Conservation (phyloP, 2,329 filamentous ascomycete species). For the Aspergillus bombycis region DNA sequence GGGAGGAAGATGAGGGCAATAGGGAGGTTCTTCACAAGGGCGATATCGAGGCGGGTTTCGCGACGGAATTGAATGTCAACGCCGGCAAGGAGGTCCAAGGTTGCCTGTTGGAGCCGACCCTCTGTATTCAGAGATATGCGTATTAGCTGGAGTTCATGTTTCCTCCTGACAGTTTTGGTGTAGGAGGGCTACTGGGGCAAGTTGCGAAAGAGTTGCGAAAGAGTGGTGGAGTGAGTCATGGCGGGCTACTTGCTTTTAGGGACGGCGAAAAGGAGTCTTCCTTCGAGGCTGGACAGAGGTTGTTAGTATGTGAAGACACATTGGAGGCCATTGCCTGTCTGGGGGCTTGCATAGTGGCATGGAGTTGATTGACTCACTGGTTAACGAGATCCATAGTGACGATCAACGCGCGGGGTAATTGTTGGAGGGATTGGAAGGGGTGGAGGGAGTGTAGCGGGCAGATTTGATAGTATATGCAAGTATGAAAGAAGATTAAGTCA, state of each 20-base stretch:
- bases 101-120: conserved; percentile 86
- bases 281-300: conserved; percentile 71
- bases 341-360: neutral
- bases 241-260: conserved; percentile 78
- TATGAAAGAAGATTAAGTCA: neutral
- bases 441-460: neutral
- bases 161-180: conserved; percentile 20
- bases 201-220: conserved; percentile 8
- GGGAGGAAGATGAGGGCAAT: conserved; percentile 97
- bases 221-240: conserved; percentile 23
- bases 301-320: conserved; percentile 31
- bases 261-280: conserved; percentile 93
- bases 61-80: conserved; percentile 96
- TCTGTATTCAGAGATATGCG: conserved; percentile 56
- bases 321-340: conserved; percentile 6
- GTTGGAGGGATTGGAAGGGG: conserved; percentile 4
- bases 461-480: neutral
- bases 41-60: conserved; percentile 94
- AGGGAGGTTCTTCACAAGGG: conserved; percentile 93
- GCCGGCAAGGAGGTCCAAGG: conserved; percentile 87
- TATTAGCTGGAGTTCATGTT: conserved; percentile 15
- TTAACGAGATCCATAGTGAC: conserved; percentile 63
- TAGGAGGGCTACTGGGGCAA: conserved; percentile 14
- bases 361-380: conserved; percentile 51
- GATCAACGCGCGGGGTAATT: conserved; percentile 27